Base-by-base conservation (phyloP, 257 asterid genomes). In the Solanum virginianum region DNA sequence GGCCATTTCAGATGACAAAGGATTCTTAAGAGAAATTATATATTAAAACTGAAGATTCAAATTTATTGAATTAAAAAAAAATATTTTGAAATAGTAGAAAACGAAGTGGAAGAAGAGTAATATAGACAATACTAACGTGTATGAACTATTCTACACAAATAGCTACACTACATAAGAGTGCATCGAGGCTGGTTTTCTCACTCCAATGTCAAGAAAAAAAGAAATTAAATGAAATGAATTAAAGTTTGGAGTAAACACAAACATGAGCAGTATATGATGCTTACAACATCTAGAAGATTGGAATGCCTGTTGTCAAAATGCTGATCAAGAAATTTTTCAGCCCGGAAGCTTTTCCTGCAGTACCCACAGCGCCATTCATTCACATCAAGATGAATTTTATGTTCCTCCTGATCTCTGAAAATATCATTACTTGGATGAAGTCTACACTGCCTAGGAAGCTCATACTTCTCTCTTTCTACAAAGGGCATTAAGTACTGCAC, bases 301-400 rank as follows among this genome's bases (percentile, higher is more conserved):
- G 74, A 77, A 91, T 96, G 99, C 87, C 98, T 89, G 92, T 89
- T 94, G 91, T 94, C 99, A 90, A 96, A 94, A 93, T 96, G 99
- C 87, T 92, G 97, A 90, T 96, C 99, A 87, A 96, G 89, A 89
- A 85, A 92, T 45, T 90, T 93, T 87, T 96, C 98, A 41, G 97
- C 98, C 62, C 93, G 92, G 90, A 96, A 96, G 77, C 74, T 62
- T 94, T 96, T 96, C 91, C 91, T 94, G 86, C 99, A 96, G 86
- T 92, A 96, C 55, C 98, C 98, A 86, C 99, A 94, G 43, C 89
- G 89, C 98, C 98, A 96, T 63, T 96, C 99, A 89, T 92, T 92
- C 85, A 92, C 82, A 88, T 96, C 99, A 39, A 92, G 57, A 20
- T 94, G 98, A 87, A 92, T 84, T 90, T 96, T 96, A 88, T 96